Percentiles rank a stretch among this genome's conserved stretches.
These are phyloP conservation scores for Cadophora sp. DNA, from an alignment of 2,329 filamentous ascomycete genomes.

Conservation along the genomic window DNA sequence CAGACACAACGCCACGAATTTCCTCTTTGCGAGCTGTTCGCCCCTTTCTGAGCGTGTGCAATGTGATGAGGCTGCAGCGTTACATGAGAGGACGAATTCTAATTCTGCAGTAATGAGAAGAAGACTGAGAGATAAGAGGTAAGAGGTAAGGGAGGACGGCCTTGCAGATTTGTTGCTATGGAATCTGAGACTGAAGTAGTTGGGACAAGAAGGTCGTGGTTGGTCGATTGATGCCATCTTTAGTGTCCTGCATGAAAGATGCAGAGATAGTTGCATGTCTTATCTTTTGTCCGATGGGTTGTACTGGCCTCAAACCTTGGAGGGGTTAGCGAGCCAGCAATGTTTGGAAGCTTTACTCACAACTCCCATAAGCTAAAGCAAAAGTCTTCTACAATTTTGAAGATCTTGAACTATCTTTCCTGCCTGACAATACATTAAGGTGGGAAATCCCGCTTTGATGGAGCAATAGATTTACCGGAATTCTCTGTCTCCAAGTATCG, in stretches of 20 bases:
- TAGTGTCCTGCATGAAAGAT: background rate
- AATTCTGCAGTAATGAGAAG: background rate
- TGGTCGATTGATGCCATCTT: background rate
- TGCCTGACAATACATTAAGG: too few relatives aligned
- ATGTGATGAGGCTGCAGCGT: background rate
- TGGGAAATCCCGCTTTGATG: too few relatives aligned
- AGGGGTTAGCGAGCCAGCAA: background rate
- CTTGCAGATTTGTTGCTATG: background rate
- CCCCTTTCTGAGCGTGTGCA: background rate
- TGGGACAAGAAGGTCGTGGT: background rate
- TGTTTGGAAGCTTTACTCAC: background rate
- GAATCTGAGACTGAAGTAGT: background rate
- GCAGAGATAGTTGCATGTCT: conserved; percentile 3
- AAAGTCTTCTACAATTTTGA: too few relatives aligned
- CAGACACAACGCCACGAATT: conserved; percentile 4
- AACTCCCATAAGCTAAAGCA: too few relatives aligned
- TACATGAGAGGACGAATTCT: background rate
- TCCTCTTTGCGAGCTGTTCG: background rate
- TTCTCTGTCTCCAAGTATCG: background rate
- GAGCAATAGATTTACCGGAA: background rate
- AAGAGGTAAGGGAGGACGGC: background rate
- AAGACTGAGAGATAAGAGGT: background rate
- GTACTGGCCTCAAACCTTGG: background rate
- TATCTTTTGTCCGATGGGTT: background rate
- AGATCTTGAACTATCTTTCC: too few relatives aligned